Conservation (phyloP, 345 rosid genomes). For the Brassica carinata region DNA sequence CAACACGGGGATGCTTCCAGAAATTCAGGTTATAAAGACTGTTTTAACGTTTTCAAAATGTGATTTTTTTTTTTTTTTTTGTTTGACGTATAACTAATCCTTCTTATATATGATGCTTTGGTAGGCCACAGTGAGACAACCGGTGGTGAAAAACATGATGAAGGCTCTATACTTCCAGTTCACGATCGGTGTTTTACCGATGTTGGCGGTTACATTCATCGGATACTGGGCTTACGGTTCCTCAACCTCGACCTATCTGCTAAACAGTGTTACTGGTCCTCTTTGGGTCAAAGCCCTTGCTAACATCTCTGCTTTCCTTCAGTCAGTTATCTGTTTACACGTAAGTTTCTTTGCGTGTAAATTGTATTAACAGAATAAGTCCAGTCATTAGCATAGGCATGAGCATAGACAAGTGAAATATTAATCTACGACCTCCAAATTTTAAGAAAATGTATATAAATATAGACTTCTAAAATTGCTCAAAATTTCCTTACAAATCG, state of each 20-base stretch:
- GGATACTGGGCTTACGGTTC: slow-evolving; percentile 81
- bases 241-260: slow-evolving; percentile 13
- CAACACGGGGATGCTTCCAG: slow-evolving; percentile 98
- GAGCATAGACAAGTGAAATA: background rate
- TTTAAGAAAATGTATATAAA: background rate
- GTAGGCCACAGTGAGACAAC: slow-evolving; percentile 9
- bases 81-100: background rate
- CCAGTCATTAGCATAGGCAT: background rate
- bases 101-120: background rate
- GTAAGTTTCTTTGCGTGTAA: slow-evolving; percentile 45
- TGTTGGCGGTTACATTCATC: slow-evolving; percentile 67
- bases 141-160: slow-evolving; percentile 18
- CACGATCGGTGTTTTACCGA: slow-evolving; percentile 64
- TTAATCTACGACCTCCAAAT: background rate
- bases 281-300: slow-evolving; percentile 81
- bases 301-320: slow-evolving; percentile 77
- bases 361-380: background rate
- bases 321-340: slow-evolving; percentile 78
- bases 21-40: slow-evolving; percentile 52
- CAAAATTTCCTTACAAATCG: background rate
- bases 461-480: background rate
- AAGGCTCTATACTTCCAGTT: slow-evolving; percentile 14
- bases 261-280: slow-evolving; percentile 57
- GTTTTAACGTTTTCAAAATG: background rate
- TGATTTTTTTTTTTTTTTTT: background rate